phyloP scores from a whole-genome alignment of 2,329 filamentous ascomycete genomes.

The Colletotrichum australisinense region DNA sequence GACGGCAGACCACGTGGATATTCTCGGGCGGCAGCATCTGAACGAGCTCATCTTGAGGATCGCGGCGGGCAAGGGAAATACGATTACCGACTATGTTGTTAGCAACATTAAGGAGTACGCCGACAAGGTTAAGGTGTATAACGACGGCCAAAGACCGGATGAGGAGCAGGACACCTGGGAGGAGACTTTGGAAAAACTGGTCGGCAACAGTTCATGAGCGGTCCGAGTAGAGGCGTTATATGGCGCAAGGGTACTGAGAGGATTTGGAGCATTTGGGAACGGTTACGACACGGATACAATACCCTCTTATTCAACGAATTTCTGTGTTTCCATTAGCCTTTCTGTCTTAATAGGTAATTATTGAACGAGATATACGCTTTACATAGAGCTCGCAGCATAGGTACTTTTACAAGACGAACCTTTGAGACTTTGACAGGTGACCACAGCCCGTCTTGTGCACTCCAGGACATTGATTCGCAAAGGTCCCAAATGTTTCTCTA shows the following conservation, averaged over 20 bases:
- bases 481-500: background rate
- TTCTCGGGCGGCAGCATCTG: slow-evolving; percentile 86
- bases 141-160: slow-evolving; percentile 58
- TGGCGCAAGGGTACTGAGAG: slow-evolving; percentile 4
- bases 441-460: background rate
- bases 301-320: slow-evolving; percentile 5
- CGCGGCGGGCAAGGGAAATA: slow-evolving; percentile 84
- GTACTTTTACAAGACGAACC: background rate
- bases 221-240: slow-evolving; percentile 18
- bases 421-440: background rate
- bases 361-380: background rate
- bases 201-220: background rate
- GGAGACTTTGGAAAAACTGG: background rate
- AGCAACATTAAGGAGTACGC: slow-evolving; percentile 88
- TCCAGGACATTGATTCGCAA: background rate
- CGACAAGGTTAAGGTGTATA: slow-evolving; percentile 83
- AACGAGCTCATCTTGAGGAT: slow-evolving; percentile 92
- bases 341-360: background rate
- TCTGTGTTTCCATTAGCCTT: background rate
- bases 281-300: slow-evolving; percentile 7
- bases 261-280: background rate
- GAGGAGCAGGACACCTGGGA: background rate
- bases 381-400: slow-evolving; percentile 13
- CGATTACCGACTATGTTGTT: slow-evolving; percentile 80
- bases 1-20: slow-evolving; percentile 94